A percentile compares a stretch with the other conserved stretches of the same genome.
These are phyloP conservation scores for Apiospora sp. DNA, from an alignment of 2,329 filamentous ascomycete species.

Conservation along the genomic window DNA sequence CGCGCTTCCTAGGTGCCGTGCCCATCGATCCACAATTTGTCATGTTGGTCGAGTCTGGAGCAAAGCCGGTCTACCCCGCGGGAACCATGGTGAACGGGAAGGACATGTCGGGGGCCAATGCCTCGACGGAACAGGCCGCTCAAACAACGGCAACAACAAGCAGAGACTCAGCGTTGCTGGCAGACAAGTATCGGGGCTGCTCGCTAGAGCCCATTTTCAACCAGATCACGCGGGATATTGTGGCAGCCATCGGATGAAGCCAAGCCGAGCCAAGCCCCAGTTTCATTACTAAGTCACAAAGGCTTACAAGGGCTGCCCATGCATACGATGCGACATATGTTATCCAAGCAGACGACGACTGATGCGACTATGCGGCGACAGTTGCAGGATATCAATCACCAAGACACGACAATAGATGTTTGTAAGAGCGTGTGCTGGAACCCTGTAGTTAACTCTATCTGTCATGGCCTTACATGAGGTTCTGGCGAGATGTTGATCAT, in stretches of 20 bases:
- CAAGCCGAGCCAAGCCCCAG: neutral
- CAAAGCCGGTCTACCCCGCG: conserved; percentile 70
- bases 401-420: conserved; percentile 15
- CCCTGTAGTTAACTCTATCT: conserved; percentile 2
- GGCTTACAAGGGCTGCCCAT: neutral
- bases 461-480: conserved; percentile 1
- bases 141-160: conserved; percentile 42
- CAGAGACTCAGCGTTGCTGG: conserved; percentile 56
- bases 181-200: conserved; percentile 77
- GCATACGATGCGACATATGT: conserved; percentile 3
- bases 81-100: conserved; percentile 70
- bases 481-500: neutral
- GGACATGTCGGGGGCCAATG: conserved; percentile 54
- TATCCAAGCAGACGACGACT: neutral
- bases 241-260: conserved; percentile 46
- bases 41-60: conserved; percentile 79
- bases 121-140: conserved; percentile 35
- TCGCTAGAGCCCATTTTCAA: conserved; percentile 75
- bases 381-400: neutral
- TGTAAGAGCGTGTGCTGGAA: conserved; percentile 9
- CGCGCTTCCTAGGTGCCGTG: conserved; percentile 84
- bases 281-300: neutral
- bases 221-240: conserved; percentile 65
- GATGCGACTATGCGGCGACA: neutral
- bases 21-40: conserved; percentile 96